Conservation (phyloP, 2,329 filamentous ascomycete genomes). For the Calonectria ilicicola region DNA sequence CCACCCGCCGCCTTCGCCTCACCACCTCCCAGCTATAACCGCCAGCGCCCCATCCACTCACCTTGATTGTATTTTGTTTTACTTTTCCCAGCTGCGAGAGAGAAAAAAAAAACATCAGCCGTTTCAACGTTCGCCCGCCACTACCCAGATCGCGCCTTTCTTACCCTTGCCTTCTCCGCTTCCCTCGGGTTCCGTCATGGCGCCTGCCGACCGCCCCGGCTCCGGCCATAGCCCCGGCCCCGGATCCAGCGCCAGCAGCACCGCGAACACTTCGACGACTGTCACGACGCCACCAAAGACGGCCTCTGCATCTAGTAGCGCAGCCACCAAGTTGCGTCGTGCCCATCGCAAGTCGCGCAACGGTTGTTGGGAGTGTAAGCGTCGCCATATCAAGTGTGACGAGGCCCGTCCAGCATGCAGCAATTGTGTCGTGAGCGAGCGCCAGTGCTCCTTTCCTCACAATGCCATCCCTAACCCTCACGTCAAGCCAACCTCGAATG, state of each 20-base stretch:
- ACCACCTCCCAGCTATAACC: constrained; percentile 3
- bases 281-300: constrained; percentile 13
- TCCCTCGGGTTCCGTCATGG: constrained; percentile 22
- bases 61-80: not conserved
- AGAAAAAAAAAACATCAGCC: not conserved
- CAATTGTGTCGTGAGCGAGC: constrained; percentile 53
- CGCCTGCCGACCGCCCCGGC: constrained; percentile 24
- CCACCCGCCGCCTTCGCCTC: constrained; percentile 6
- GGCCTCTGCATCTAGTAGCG: not conserved
- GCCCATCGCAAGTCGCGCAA: constrained; percentile 56
- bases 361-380: constrained; percentile 55
- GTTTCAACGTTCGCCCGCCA: not conserved
- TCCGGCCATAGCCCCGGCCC: constrained; percentile 31
- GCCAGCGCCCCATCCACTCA: not conserved
- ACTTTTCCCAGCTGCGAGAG: not conserved
- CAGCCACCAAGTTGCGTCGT: constrained; percentile 46
- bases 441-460: constrained; percentile 50
- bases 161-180: constrained; percentile 29
- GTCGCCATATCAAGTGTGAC: constrained; percentile 57
- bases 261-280: constrained; percentile 23
- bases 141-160: not conserved
- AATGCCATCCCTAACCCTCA: constrained; percentile 3
- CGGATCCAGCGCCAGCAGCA: constrained; percentile 24
- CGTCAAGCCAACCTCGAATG: not conserved
- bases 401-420: constrained; percentile 54